These are phyloP conservation scores for Ilex paraguariensis DNA, from an alignment of 305 asterid species.

Conservation along the genomic window DNA sequence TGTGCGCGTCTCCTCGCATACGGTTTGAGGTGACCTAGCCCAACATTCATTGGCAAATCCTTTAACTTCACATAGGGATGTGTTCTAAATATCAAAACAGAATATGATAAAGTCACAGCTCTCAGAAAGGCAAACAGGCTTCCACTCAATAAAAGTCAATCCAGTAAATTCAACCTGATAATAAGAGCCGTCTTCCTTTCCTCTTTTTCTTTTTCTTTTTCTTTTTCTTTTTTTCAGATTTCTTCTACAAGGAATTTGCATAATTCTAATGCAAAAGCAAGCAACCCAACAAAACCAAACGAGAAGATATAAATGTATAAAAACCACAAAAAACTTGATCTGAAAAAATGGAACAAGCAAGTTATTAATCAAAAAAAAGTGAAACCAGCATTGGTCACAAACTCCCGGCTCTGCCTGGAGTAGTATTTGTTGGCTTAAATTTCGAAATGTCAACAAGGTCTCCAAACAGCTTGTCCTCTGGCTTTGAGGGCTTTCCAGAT, in stretches of 20 bases:
- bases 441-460: slow-evolving; percentile 88
- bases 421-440: slow-evolving; percentile 56
- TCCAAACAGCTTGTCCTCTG: slow-evolving; percentile 94
- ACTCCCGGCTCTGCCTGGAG: slow-evolving; percentile 66
- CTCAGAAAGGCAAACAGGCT: too few relatives aligned
- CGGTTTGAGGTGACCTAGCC: too few relatives aligned
- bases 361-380: slow-evolving; percentile 24
- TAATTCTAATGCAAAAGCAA: slow-evolving; percentile 25
- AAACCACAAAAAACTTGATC: slow-evolving; percentile 2
- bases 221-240: slow-evolving; percentile 21
- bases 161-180: too few relatives aligned
- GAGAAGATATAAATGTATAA: slow-evolving; percentile 24
- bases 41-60: too few relatives aligned
- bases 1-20: too few relatives aligned
- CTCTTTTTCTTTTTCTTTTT: slow-evolving; percentile 1
- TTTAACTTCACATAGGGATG: too few relatives aligned
- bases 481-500: slow-evolving; percentile 57
- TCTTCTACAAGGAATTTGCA: slow-evolving; percentile 63
- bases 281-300: slow-evolving; percentile 17
- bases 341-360: slow-evolving; percentile 14
- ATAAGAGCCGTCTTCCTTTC: slow-evolving; percentile 23
- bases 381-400: slow-evolving; percentile 40
- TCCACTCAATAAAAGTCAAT: too few relatives aligned
- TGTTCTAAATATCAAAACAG: too few relatives aligned
- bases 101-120: too few relatives aligned